These are phyloP conservation scores for Begonia loranthoides DNA, from an alignment of 306 rosid species.

Conservation along the genomic window DNA sequence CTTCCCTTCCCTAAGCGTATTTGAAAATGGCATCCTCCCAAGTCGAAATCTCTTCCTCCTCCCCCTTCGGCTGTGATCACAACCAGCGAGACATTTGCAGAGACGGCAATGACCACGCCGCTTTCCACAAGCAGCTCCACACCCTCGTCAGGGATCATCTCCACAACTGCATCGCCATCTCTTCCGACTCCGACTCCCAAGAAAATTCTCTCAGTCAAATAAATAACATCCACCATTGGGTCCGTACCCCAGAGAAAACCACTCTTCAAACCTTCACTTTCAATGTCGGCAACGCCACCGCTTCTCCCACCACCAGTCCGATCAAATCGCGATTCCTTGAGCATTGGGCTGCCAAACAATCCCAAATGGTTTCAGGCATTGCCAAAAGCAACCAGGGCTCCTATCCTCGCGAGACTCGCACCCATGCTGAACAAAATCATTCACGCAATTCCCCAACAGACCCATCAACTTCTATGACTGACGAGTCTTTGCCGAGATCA, in stretches of 20 bases:
- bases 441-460: no score
- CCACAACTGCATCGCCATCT: constrained; percentile 23
- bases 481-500: not conserved
- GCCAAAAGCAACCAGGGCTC: no score
- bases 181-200: constrained; percentile 17
- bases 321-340: no score
- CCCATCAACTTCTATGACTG: no score
- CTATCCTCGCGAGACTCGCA: not conserved
- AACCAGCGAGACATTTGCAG: constrained; percentile 33
- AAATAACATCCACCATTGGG: not conserved
- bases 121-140: constrained; percentile 36
- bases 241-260: no score
- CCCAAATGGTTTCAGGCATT: no score
- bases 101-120: constrained; percentile 7
- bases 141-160: constrained; percentile 45
- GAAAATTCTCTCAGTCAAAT: constrained; percentile 9
- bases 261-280: no score
- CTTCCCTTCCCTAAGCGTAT: no score
- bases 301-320: no score
- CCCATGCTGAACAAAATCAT: no score
- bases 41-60: constrained; percentile 43
- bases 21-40: constrained; percentile 54
- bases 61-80: constrained; percentile 54
- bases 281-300: no score
- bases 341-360: no score